Evolutionary conservation across 2,329 filamentous ascomycete species (phyloP).

Genomic region (Rugonectria rugulosa): DNA sequence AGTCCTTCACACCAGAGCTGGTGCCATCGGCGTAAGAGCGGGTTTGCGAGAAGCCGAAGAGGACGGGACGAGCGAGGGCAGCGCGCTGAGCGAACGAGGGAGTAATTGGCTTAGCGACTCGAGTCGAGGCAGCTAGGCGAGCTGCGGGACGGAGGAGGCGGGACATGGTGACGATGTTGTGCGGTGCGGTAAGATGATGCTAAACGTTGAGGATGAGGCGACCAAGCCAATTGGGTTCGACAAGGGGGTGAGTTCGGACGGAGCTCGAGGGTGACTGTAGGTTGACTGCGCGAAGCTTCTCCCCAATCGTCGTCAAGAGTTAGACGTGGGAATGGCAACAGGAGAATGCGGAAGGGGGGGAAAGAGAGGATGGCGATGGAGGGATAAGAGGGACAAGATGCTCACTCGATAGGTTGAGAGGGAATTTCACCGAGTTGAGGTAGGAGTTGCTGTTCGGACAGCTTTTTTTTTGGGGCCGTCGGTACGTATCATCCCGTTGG

Average conservation of each 20-base stretch:
- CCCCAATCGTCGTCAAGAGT: conserved; percentile 35
- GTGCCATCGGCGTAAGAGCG: conserved; percentile 63
- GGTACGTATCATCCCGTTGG: conserved; percentile 41
- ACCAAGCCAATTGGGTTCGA: conserved; percentile 34
- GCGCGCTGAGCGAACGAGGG: conserved; percentile 49
- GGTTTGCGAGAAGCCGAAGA: conserved; percentile 54
- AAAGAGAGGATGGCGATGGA: conserved; percentile 38
- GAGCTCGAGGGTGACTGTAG: conserved; percentile 20
- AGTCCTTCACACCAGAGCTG: conserved; percentile 76
- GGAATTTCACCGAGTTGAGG: conserved; percentile 41
- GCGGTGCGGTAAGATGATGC: conserved; percentile 7
- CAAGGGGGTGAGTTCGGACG: conserved; percentile 26
- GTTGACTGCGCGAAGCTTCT: conserved; percentile 31
- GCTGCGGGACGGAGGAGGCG: conserved; percentile 60
- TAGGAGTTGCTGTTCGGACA: conserved; percentile 36
- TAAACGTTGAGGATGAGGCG: conserved; percentile 15
- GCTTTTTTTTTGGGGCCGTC: conserved; percentile 43
- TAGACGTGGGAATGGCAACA: conserved; percentile 36
- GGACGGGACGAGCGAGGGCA: conserved; percentile 47
- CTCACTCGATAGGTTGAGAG: conserved; percentile 40
- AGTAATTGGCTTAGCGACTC: conserved; percentile 44
- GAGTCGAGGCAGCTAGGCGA: conserved; percentile 55
- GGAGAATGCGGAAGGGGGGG: conserved; percentile 21
- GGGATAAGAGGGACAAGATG: conserved; percentile 30
- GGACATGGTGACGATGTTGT: conserved; percentile 51